Percentiles rank a stretch among this genome's conserved stretches.
These are phyloP conservation scores for Guadua angustifolia DNA, from an alignment of 176 grass and related monocot species.

Conservation along the genomic window DNA sequence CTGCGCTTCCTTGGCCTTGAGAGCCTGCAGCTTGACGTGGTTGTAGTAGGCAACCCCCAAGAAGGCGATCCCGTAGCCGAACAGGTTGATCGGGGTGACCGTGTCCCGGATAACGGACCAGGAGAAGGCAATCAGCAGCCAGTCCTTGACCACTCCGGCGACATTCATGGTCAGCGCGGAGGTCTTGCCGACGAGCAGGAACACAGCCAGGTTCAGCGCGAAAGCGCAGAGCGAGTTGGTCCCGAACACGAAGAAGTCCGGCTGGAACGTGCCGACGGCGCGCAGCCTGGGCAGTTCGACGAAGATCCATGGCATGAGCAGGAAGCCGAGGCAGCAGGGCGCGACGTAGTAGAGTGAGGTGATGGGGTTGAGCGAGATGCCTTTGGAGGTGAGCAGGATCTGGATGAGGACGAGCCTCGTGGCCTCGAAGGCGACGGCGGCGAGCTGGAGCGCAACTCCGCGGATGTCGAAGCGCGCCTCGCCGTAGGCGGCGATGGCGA, in stretches of 20 bases:
- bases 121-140: conserved; percentile 94
- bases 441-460: conserved; percentile 83
- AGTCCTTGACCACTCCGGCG: conserved; percentile 92
- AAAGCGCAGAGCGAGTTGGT: conserved; percentile 95
- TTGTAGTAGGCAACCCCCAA: conserved; percentile 91
- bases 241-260: conserved; percentile 77
- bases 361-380: conserved; percentile 95
- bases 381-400: conserved; percentile 95
- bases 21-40: conserved; percentile 84
- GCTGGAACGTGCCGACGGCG: conserved; percentile 60
- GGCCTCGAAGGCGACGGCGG: conserved; percentile 85
- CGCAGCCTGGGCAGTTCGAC: conserved; percentile 84
- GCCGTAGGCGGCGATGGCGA: conserved; percentile 94
- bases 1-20: conserved; percentile 84
- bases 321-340: conserved; percentile 84
- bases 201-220: conserved; percentile 89
- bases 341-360: conserved; percentile 93
- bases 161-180: conserved; percentile 98
- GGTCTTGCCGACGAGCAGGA: conserved; percentile 94
- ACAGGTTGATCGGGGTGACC: conserved; percentile 82
- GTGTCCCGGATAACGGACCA: conserved; percentile 95
- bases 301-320: conserved; percentile 76
- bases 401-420: conserved; percentile 93
- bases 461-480: conserved; percentile 79
- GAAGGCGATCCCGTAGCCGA: conserved; percentile 90